phyloP scores from a whole-genome alignment of 1,139 yeast species.

The Lodderomyces jiufengensis region DNA sequence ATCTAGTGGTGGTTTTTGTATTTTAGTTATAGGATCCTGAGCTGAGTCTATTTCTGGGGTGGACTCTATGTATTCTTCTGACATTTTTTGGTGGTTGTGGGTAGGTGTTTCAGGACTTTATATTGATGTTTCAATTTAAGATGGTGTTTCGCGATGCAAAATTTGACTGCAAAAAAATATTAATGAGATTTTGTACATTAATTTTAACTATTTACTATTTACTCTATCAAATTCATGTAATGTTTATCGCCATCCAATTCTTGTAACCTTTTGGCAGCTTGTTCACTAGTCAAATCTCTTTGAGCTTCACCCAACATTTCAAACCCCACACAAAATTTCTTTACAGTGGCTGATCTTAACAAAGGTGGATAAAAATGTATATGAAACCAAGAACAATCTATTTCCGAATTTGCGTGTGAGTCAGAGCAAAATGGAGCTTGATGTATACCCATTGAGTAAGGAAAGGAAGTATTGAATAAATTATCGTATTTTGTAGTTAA shows the following conservation, averaged over 20 bases:
- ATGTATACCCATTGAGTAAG: constrained; percentile 80
- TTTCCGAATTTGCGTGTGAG: constrained; percentile 25
- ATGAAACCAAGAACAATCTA: constrained; percentile 59
- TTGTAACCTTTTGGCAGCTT: constrained; percentile 59
- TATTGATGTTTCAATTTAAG: too few species aligned
- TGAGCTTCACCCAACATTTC: constrained; percentile 80
- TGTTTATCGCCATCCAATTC: constrained; percentile 41
- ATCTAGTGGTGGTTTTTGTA: constrained; percentile 37
- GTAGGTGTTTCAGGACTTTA: too few species aligned
- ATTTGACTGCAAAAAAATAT: constrained; percentile 4
- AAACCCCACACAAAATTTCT: constrained; percentile 74
- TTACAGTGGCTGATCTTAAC: constrained; percentile 69
- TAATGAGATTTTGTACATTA: too few species aligned
- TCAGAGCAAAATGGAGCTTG: constrained; percentile 57
- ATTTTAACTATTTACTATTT: neutral
- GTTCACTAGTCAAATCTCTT: constrained; percentile 73
- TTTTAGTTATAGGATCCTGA: constrained; percentile 11
- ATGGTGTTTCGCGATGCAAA: constrained; percentile 1
- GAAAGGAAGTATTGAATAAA: constrained; percentile 65
- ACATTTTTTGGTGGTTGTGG: constrained; percentile 2
- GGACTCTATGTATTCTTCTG: constrained; percentile 4
- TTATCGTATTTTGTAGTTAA: constrained; percentile 71
- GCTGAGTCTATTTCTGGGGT: constrained; percentile 7
- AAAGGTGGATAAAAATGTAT: constrained; percentile 80
- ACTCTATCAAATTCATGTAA: constrained; percentile 19